These are phyloP conservation scores for Gnetum montanum DNA, from an alignment of 75 land plant genomes.

Conservation along the genomic window DNA sequence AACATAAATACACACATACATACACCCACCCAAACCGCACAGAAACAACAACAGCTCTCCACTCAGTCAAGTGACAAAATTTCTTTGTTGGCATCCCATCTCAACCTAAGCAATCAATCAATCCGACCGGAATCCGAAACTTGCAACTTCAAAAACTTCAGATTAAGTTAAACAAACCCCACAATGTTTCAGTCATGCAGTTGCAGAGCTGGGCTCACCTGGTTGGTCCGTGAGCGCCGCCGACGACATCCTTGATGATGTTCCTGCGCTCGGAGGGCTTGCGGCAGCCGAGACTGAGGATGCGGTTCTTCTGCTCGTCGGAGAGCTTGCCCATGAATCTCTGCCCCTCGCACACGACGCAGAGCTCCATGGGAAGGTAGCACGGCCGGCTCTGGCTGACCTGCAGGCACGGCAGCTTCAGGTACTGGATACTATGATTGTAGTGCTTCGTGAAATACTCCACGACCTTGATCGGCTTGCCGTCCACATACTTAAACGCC, in stretches of 20 bases:
- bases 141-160: too few species aligned
- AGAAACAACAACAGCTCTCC: too few species aligned
- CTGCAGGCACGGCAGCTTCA: conserved; percentile 71
- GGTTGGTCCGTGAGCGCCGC: conserved; percentile 46
- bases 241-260: conserved; percentile 46
- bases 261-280: conserved; percentile 50
- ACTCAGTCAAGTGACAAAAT: too few species aligned
- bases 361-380: conserved; percentile 93
- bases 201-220: conserved; percentile 26
- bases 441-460: conserved; percentile 72
- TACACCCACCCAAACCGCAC: too few species aligned
- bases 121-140: too few species aligned
- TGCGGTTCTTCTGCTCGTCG: conserved; percentile 51
- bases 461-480: conserved; percentile 35
- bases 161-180: too few species aligned
- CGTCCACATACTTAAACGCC: conserved; percentile 57
- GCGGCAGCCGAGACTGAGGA: conserved; percentile 68
- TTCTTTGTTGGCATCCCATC: too few species aligned
- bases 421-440: conserved; percentile 54
- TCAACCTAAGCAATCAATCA: too few species aligned
- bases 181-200: neutral
- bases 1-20: too few species aligned
- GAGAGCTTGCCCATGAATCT: conserved; percentile 66
- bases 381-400: conserved; percentile 70
- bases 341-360: conserved; percentile 77